Evolutionary conservation across 2,329 filamentous ascomycete genomes (phyloP).

Genomic region (Penicillium sp.): DNA sequence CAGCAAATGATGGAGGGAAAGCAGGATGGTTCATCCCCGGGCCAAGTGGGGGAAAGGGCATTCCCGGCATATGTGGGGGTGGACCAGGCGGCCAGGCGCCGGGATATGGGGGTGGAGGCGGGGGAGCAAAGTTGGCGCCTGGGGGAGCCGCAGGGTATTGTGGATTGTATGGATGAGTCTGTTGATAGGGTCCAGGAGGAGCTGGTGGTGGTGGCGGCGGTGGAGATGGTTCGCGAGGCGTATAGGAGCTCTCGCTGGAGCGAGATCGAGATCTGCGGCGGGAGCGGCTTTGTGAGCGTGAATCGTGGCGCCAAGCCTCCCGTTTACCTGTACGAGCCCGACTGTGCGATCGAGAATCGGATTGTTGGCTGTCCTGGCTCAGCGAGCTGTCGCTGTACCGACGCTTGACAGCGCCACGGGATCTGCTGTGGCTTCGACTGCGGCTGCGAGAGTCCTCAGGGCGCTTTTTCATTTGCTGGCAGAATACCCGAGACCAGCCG

Average conservation of each 20-base stretch:
- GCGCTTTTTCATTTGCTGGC: constrained; percentile 74
- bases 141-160: constrained; percentile 18
- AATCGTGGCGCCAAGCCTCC: constrained; percentile 29
- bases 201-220: constrained; percentile 7
- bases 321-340: constrained; percentile 37
- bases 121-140: constrained; percentile 34
- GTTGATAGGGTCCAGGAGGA: constrained; percentile 5
- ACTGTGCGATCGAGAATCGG: constrained; percentile 38
- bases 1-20: constrained; percentile 37
- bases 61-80: constrained; percentile 38
- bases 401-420: constrained; percentile 43
- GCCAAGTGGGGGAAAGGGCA: constrained; percentile 29
- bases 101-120: constrained; percentile 43
- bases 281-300: constrained; percentile 37
- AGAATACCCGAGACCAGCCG: constrained; percentile 83
- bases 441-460: constrained; percentile 45
- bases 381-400: constrained; percentile 48
- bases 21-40: constrained; percentile 28
- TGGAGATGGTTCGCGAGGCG: constrained; percentile 34
- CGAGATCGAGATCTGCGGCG: constrained; percentile 34
- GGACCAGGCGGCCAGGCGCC: constrained; percentile 45
- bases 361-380: constrained; percentile 39
- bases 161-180: constrained; percentile 16
- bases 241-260: constrained; percentile 42
- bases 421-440: constrained; percentile 59